Evolutionary conservation across 257 asterid genomes (phyloP).

Genomic region (Lycium ferocissimum): DNA sequence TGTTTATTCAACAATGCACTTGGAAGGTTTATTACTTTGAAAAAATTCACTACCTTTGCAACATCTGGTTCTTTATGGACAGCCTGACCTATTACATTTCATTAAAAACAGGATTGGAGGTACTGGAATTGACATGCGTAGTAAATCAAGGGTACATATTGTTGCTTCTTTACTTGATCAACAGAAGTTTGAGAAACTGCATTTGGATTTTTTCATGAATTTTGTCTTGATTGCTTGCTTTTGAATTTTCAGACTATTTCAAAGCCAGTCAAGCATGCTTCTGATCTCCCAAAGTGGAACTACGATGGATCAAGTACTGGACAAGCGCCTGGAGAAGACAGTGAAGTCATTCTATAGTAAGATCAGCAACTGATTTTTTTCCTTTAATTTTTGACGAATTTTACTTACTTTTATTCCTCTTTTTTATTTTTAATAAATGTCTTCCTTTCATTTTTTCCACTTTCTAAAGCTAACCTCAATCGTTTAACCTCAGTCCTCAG

Average conservation of each 20-base stretch:
- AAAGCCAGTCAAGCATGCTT: slow-evolving; percentile 87
- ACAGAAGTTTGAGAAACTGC: not conserved
- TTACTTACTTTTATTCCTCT: not conserved
- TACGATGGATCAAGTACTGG: slow-evolving; percentile 99
- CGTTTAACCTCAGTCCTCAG: slow-evolving; percentile 69
- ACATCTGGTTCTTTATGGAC: not conserved
- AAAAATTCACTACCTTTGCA: not conserved
- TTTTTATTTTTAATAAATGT: not conserved
- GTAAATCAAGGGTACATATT: slow-evolving; percentile 82
- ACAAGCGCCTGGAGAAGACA: slow-evolving; percentile 98
- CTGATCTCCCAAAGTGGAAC: slow-evolving; percentile 99
- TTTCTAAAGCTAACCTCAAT: not conserved
- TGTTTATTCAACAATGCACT: slow-evolving; percentile 17
- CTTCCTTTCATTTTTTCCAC: not conserved
- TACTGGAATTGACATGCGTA: slow-evolving; percentile 84
- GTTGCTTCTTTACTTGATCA: slow-evolving; percentile 5
- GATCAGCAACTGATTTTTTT: slow-evolving; percentile 29
- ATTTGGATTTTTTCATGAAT: not conserved
- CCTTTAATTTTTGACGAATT: not conserved
- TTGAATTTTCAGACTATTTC: slow-evolving; percentile 66
- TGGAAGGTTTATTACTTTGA: not conserved
- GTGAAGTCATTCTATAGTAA: slow-evolving; percentile 99
- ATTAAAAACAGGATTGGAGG: slow-evolving; percentile 83
- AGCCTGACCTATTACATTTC: not conserved
- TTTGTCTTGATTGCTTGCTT: slow-evolving; percentile 11